These are phyloP conservation scores for Claviceps sp. DNA, from an alignment of 2,329 filamentous ascomycete species.

Conservation along the genomic window DNA sequence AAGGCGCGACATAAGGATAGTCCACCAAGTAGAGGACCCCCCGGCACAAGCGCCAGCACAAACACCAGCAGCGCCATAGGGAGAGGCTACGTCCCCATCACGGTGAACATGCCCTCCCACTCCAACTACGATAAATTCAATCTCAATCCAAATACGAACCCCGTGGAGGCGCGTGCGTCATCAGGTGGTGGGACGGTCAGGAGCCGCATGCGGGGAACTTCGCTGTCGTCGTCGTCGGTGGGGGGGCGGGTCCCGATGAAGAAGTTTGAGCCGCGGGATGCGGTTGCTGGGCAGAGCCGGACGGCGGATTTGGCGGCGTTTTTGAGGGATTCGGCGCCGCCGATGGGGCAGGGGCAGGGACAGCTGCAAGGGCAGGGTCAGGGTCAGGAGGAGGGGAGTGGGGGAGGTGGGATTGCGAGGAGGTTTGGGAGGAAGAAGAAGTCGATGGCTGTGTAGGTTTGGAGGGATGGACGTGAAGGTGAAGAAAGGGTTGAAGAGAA, in stretches of 20 bases:
- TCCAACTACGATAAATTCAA: constrained; percentile 30
- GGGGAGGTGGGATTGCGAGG: constrained; percentile 27
- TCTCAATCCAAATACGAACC: constrained; percentile 3
- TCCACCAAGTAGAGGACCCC: constrained; percentile 10
- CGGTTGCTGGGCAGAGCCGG: constrained; percentile 32
- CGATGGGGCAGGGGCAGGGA: constrained; percentile 18
- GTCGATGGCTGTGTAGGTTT: constrained; percentile 14
- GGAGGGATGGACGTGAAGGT: background rate
- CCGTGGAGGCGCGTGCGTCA: no score
- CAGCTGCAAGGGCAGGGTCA: no score
- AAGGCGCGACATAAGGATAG: constrained; percentile 6
- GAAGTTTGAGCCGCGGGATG: constrained; percentile 43
- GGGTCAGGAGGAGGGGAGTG: constrained; percentile 19
- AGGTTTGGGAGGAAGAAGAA: constrained; percentile 40
- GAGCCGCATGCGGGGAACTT: constrained; percentile 10
- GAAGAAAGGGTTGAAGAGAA: background rate
- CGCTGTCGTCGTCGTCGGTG: constrained; percentile 13
- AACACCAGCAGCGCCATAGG: constrained; percentile 4
- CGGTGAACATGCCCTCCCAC: constrained; percentile 33
- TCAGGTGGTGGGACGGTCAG: no score
- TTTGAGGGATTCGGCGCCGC: constrained; percentile 54
- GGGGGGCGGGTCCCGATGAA: constrained; percentile 38
- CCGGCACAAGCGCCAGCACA: constrained; percentile 12
- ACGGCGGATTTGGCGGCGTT: constrained; percentile 64
- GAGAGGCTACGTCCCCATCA: constrained; percentile 38